Base-by-base conservation (phyloP, 208 protist genomes). In the Acanthamoeba healyi region DNA sequence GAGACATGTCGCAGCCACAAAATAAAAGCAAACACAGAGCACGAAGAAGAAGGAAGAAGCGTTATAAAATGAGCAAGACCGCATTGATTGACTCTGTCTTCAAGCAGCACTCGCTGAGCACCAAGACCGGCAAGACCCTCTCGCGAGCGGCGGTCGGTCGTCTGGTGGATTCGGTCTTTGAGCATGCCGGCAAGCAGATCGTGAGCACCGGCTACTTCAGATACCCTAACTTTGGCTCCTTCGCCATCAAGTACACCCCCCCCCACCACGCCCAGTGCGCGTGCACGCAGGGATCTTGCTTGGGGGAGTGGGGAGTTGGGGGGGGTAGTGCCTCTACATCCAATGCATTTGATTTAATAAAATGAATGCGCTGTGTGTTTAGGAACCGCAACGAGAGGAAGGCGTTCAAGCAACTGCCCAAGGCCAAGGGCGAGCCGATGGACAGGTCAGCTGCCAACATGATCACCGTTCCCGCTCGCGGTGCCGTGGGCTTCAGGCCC, bases 1-100 rank as follows among this genome's bases (percentile, higher is more conserved):
- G 26, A 58, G 10, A n/a, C n/a, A n/a, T n/a, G 51, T 58, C 17
- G 51, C 14, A 26, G 26, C 19, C 44, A 22, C 51, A 17, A 58
- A 58, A 56, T 24, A 17, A 56, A 56, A n/a, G n/a, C n/a, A n/a
- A n/a, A n/a, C n/a, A n/a, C n/a, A n/a, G n/a, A n/a, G n/a, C n/a
- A n/a, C n/a, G n/a, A n/a, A n/a, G n/a, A n/a, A n/a, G n/a, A n/a
- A n/a, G n/a, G n/a, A n/a, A n/a, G n/a, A n/a, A n/a, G n/a, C n/a
- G n/a, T 26, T 26, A 26, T 22, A 58, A 58, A 12, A 91, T 91
- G 84, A 91, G 84, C 40, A 91, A 91, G 84, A 58, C 19, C 7
- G 54, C 29, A 4, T 29, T 91, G 9, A 44, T 91, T 34, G 84
- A 91, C 0, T 10, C 84, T 0, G 61, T 91, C 29, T 40, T 44